These are phyloP conservation scores for Trypanosoma lewisi DNA, from an alignment of 208 protist species.

Conservation along the genomic window DNA sequence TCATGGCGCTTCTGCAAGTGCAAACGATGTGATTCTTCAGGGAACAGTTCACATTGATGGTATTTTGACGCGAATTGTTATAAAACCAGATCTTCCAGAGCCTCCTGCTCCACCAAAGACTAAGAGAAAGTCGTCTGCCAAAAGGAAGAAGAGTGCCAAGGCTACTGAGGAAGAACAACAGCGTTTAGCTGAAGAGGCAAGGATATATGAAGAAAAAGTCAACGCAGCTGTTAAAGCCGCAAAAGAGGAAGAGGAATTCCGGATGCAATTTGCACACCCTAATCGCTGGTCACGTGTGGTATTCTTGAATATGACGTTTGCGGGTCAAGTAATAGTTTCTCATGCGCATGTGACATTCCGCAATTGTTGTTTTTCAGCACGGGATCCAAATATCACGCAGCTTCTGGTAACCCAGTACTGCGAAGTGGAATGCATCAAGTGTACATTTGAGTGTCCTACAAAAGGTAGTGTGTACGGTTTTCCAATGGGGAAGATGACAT, in stretches of 20 bases:
- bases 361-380: conserved; percentile 70
- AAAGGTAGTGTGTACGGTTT: conserved; percentile 65
- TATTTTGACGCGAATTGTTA: conserved; percentile 60
- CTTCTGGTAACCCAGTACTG: conserved; percentile 82
- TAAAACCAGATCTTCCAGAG: conserved; percentile 57
- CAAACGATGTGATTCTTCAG: conserved; percentile 45
- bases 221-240: conserved; percentile 61
- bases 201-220: conserved; percentile 54
- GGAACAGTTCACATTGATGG: conserved; percentile 56
- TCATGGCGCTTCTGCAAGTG: conserved; percentile 38
- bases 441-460: conserved; percentile 66
- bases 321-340: conserved; percentile 59
- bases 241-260: conserved; percentile 61
- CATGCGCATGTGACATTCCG: conserved; percentile 79
- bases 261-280: conserved; percentile 86
- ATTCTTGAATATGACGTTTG: conserved; percentile 74
- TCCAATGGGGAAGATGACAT: conserved; percentile 48
- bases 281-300: conserved; percentile 66
- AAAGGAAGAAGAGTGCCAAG: conserved; percentile 49
- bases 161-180: conserved; percentile 60
- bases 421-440: conserved; percentile 60
- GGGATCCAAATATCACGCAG: conserved; percentile 33
- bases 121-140: conserved; percentile 25
- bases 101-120: conserved; percentile 26
- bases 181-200: conserved; percentile 53